A percentile compares a stretch with the other conserved stretches of the same genome.
Conservation (phyloP, 768 basidiomycete genomes). For the Steccherinum ochraceum region DNA sequence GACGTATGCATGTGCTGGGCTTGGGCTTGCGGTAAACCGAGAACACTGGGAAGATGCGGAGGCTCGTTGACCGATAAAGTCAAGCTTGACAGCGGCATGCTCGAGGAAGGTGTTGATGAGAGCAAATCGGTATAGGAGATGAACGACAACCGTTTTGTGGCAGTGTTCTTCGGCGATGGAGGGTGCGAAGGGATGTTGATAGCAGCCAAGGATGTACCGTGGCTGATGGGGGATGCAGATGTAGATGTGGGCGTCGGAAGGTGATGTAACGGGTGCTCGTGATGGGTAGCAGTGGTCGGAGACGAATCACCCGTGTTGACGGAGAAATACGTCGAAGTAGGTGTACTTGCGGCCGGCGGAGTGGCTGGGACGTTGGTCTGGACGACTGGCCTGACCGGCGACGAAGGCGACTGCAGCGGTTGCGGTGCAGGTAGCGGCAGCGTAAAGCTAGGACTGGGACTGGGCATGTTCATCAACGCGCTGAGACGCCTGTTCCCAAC, state of each 20-base stretch:
- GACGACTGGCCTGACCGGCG: slow-evolving; percentile 20
- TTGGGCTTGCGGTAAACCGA: slow-evolving; percentile 32
- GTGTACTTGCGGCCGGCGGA: slow-evolving; percentile 24
- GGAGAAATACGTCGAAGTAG: slow-evolving; percentile 46
- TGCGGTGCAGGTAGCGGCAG: slow-evolving; percentile 13
- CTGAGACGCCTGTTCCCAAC: slow-evolving; percentile 27
- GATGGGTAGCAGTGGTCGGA: slow-evolving; percentile 32
- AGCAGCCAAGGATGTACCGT: slow-evolving; percentile 7
- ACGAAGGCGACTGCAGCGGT: slow-evolving; percentile 10
- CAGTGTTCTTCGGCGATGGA: slow-evolving; percentile 40
- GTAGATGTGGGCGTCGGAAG: slow-evolving; percentile 9
- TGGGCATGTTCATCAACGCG: slow-evolving; percentile 44
- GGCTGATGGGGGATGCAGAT: slow-evolving; percentile 16
- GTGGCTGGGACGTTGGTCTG: slow-evolving; percentile 18
- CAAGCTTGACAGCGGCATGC: slow-evolving; percentile 65
- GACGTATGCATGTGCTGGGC: slow-evolving; percentile 7
- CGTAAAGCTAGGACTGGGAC: slow-evolving; percentile 22
- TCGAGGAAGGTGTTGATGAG: slow-evolving; percentile 65
- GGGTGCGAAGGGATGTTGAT: slow-evolving; percentile 22
- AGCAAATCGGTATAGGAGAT: slow-evolving; percentile 86
- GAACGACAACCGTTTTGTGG: slow-evolving; percentile 76
- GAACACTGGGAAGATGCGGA: slow-evolving; percentile 66
- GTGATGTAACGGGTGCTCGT: slow-evolving; percentile 20
- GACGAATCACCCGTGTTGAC: slow-evolving; percentile 30
- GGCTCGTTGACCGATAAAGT: slow-evolving; percentile 58